These are phyloP conservation scores for Fraxinus americana DNA, from an alignment of 257 asterid species.

Conservation along the genomic window DNA sequence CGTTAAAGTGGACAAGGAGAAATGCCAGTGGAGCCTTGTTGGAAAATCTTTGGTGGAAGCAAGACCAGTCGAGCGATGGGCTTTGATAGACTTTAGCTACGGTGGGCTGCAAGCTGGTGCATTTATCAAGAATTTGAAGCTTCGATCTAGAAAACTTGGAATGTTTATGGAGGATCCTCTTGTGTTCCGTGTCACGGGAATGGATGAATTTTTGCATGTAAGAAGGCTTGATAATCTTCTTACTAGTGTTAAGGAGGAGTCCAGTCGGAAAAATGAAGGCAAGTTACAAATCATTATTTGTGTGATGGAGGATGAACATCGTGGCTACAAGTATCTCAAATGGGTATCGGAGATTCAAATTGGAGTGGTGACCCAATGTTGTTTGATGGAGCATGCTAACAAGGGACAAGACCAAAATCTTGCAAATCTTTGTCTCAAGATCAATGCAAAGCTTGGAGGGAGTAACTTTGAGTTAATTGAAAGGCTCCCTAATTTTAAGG, in stretches of 20 bases:
- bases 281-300: conserved; percentile 59
- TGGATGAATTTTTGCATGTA: conserved; percentile 41
- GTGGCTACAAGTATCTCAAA: conserved; percentile 63
- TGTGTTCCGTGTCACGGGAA: not conserved
- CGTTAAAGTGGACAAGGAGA: conserved; percentile 48
- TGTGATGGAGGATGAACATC: conserved; percentile 47
- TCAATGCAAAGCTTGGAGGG: conserved; percentile 80
- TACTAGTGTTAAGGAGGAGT: conserved; percentile 28
- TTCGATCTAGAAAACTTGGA: conserved; percentile 44
- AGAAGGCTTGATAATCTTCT: conserved; percentile 40
- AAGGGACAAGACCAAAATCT: conserved; percentile 54
- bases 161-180: conserved; percentile 53
- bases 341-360: conserved; percentile 63
- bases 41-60: conserved; percentile 48
- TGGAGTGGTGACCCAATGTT: conserved; percentile 74
- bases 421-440: conserved; percentile 67
- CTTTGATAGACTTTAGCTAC: conserved; percentile 49
- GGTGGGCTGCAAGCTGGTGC: conserved; percentile 6
- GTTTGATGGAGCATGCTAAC: conserved; percentile 30
- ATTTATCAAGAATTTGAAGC: conserved; percentile 32
- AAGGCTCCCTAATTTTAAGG: conserved; percentile 43
- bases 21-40: conserved; percentile 69
- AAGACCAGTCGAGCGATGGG: conserved; percentile 61
- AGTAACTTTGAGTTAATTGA: conserved; percentile 54
- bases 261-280: conserved; percentile 14